phyloP scores from a whole-genome alignment of 2,329 filamentous ascomycete genomes.

The Talaromyces piceae region DNA sequence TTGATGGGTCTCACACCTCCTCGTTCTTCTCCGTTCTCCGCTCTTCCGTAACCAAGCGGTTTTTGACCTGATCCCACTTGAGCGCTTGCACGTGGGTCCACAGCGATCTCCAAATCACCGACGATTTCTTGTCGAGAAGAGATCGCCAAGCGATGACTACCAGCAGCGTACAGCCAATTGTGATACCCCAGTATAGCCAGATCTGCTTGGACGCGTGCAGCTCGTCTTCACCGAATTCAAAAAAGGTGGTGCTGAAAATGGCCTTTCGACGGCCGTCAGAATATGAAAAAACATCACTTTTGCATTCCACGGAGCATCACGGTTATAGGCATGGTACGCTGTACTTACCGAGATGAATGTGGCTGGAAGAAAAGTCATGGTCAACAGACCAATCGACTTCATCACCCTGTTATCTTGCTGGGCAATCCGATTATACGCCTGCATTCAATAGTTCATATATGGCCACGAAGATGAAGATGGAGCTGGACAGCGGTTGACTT shows the following conservation, averaged over 20 bases:
- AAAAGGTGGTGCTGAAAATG: conserved; percentile 12
- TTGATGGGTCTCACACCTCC: background rate
- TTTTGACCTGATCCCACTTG: background rate
- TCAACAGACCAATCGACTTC: conserved; percentile 10
- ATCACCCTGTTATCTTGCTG: conserved; percentile 11
- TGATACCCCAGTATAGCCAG: conserved; percentile 10
- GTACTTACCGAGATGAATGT: conserved; percentile 10
- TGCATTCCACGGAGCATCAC: no score
- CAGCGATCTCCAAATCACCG: background rate
- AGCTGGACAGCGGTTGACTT: background rate
- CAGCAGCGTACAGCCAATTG: conserved; percentile 7
- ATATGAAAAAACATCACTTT: no score
- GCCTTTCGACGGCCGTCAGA: background rate
- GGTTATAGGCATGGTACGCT: background rate
- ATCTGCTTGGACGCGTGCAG: conserved; percentile 8
- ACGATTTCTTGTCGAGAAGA: conserved; percentile 4
- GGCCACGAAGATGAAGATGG: background rate
- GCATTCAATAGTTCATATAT: background rate
- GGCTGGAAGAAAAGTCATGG: conserved; percentile 11
- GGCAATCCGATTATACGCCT: conserved; percentile 10
- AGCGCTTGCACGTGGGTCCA: background rate
- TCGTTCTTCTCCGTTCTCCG: background rate
- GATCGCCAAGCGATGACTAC: conserved; percentile 7
- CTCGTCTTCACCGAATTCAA: conserved; percentile 8
- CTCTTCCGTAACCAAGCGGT: background rate